Percentiles rank a stretch among this genome's conserved stretches.
phyloP scores from a whole-genome alignment of 2,329 filamentous ascomycete species.

The Xylariaceae sp. region DNA sequence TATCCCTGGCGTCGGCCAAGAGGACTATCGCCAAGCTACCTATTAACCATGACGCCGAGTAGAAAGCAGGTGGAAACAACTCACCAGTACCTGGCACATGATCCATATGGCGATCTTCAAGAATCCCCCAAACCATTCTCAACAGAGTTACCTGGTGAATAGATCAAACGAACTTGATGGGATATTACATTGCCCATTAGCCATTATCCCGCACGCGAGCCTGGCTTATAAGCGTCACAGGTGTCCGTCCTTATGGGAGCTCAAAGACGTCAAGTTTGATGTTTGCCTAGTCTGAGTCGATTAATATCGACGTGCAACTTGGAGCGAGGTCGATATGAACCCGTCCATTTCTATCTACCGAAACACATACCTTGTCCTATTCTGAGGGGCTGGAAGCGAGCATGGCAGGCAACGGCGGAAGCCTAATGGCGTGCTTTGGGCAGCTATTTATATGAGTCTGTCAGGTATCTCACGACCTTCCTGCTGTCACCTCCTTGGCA shows the following conservation, averaged over 20 bases:
- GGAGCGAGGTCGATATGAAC: neutral
- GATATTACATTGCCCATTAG: too few relatives aligned
- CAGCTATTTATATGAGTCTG: too few relatives aligned
- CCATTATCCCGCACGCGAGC: neutral
- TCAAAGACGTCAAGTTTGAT: neutral
- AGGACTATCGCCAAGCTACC: constrained; percentile 32
- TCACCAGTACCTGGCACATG: constrained; percentile 44
- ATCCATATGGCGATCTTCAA: constrained; percentile 41
- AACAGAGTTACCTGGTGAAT: neutral
- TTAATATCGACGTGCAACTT: constrained; percentile 8
- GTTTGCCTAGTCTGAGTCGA: neutral
- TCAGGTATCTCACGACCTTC: too few relatives aligned
- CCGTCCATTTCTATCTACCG: neutral
- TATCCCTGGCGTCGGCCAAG: constrained; percentile 41
- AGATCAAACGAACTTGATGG: neutral
- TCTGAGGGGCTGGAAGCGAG: too few relatives aligned
- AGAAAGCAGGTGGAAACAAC: neutral
- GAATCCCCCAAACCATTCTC: constrained; percentile 43
- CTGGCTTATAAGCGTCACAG: neutral
- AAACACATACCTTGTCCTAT: too few relatives aligned
- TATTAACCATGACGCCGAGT: neutral
- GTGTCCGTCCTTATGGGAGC: constrained; percentile 3
- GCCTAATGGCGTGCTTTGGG: too few relatives aligned
- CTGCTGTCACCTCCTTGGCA: too few relatives aligned
- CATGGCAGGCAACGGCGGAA: neutral